Percentiles rank a stretch among this genome's conserved stretches.
phyloP scores from a whole-genome alignment of 1,284 basidiomycete genomes.

The Tilletiaria anomala region DNA sequence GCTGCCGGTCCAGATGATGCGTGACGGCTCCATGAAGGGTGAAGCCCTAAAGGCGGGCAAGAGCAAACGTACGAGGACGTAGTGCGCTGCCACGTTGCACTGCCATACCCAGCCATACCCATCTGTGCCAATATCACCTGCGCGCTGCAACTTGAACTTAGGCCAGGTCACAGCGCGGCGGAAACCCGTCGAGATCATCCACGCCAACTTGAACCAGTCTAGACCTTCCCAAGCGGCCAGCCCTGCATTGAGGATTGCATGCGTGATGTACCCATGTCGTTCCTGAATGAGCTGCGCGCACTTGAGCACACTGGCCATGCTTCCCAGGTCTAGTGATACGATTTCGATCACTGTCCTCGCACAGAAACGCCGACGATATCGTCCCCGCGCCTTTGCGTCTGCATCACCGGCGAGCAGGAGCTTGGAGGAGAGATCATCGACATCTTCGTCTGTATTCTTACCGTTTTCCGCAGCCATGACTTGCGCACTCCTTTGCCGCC shows the following conservation, averaged over 20 bases:
- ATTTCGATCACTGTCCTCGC: conserved; percentile 33
- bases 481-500: conserved; percentile 15
- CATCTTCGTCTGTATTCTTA: conserved; percentile 5
- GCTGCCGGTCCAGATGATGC: conserved; percentile 39
- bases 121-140: conserved; percentile 34
- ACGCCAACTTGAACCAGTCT: conserved; percentile 28
- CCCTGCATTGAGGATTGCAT: conserved; percentile 38
- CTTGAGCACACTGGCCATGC: conserved; percentile 29
- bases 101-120: conserved; percentile 40
- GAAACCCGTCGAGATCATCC: conserved; percentile 29
- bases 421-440: too few relatives aligned
- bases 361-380: conserved; percentile 28
- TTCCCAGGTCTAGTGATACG: conserved; percentile 34
- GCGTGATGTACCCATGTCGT: conserved; percentile 29
- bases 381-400: conserved; percentile 18
- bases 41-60: conserved; percentile 21
- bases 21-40: conserved; percentile 25
- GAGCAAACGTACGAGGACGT: conserved; percentile 28
- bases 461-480: not conserved
- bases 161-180: conserved; percentile 36
- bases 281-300: conserved; percentile 25
- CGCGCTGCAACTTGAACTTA: conserved; percentile 31
- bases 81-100: conserved; percentile 36
- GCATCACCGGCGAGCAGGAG: too few relatives aligned
- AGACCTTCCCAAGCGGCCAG: conserved; percentile 33